Conservation (phyloP, 768 basidiomycete genomes). For the Leccinellum albellum region DNA sequence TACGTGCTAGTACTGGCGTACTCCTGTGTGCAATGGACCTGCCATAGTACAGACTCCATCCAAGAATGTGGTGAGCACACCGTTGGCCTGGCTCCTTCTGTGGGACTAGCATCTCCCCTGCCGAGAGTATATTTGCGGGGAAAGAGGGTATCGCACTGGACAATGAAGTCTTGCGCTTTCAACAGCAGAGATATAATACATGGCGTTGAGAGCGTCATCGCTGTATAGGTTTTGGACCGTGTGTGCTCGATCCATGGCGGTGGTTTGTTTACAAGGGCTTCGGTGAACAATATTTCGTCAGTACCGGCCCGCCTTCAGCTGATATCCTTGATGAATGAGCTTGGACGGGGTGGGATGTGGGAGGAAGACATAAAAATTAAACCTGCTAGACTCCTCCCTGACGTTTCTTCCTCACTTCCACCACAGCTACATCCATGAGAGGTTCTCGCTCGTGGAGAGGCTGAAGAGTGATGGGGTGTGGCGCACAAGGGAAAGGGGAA, state of each 20-base stretch:
- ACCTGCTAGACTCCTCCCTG: not conserved
- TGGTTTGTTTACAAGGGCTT: no score
- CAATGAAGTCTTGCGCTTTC: constrained; percentile 74
- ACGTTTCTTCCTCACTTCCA: not conserved
- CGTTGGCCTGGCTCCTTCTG: constrained; percentile 62
- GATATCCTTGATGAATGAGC: no score
- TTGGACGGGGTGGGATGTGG: no score
- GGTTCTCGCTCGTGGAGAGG: constrained; percentile 79
- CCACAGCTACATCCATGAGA: constrained; percentile 27
- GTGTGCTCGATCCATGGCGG: constrained; percentile 52
- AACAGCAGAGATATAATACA: constrained; percentile 55
- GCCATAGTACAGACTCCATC: not conserved
- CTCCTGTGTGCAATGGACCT: no score
- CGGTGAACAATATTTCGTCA: not conserved
- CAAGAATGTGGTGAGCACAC: constrained; percentile 60
- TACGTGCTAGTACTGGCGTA: not conserved
- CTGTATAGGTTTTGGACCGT: constrained; percentile 36
- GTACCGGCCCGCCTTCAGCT: not conserved
- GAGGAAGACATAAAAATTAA: not conserved
- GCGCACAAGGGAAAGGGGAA: constrained; percentile 65
- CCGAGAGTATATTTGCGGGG: constrained; percentile 68
- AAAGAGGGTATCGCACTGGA: constrained; percentile 81
- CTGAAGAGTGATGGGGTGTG: constrained; percentile 69
- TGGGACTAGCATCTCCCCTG: constrained; percentile 38
- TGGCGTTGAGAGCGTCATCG: constrained; percentile 30